A percentile compares a stretch with the other conserved stretches of the same genome.
These are phyloP conservation scores for Syzygium aqueum DNA, from an alignment of 345 rosid genomes.

Conservation along the genomic window DNA sequence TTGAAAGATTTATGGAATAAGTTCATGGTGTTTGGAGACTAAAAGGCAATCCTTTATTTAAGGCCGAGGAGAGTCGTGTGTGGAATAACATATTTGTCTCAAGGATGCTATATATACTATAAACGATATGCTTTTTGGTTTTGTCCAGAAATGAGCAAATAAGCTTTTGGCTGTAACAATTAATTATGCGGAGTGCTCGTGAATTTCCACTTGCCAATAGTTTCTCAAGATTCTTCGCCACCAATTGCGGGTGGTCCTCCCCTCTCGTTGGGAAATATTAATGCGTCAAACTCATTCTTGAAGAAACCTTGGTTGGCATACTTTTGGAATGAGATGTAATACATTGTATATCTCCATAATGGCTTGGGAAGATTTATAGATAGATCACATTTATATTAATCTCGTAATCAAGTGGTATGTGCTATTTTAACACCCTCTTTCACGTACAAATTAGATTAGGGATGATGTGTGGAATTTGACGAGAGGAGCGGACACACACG, in stretches of 20 bases:
- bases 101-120: too few species aligned
- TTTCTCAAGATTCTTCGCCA: constrained; percentile 15
- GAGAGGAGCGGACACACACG: too few species aligned
- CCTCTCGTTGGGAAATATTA: constrained; percentile 1
- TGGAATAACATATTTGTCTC: not conserved
- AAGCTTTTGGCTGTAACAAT: too few species aligned
- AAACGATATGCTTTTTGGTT: too few species aligned
- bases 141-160: too few species aligned
- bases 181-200: too few species aligned
- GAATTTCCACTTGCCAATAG: not conserved
- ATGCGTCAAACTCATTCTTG: constrained; percentile 21
- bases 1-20: not conserved
- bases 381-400: too few species aligned
- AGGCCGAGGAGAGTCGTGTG: not conserved
- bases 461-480: too few species aligned
- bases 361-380: not conserved
- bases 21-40: not conserved
- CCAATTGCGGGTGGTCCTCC: not conserved
- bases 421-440: too few species aligned
- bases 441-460: too few species aligned
- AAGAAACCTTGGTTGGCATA: constrained; percentile 20
- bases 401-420: too few species aligned
- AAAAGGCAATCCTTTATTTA: not conserved
- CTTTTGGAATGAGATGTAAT: constrained; percentile 26
- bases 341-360: constrained; percentile 5